Conservation (phyloP, 2,329 filamentous ascomycete species). For the Zasmidium cellare region DNA sequence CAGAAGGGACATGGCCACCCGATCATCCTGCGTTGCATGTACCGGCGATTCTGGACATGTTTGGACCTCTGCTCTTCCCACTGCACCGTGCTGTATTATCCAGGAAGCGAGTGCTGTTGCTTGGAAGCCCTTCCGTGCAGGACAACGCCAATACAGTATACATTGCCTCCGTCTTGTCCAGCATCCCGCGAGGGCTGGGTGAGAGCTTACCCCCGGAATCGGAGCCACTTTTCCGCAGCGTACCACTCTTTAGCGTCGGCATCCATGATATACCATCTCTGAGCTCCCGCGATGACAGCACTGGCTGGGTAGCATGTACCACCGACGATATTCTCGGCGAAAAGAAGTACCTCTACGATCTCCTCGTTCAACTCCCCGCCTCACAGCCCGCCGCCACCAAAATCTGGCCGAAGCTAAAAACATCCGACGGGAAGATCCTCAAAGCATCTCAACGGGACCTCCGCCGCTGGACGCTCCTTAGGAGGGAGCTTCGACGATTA, state of each 20-base stretch:
- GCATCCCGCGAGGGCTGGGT: slow-evolving; percentile 73
- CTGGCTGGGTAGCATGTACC: slow-evolving; percentile 89
- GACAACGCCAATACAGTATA: slow-evolving; percentile 86
- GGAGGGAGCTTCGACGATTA: slow-evolving; percentile 32
- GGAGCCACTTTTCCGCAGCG: slow-evolving; percentile 62
- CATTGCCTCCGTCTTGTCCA: slow-evolving; percentile 87
- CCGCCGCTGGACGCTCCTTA: slow-evolving; percentile 72
- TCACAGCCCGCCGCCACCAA: slow-evolving; percentile 27
- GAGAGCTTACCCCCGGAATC: slow-evolving; percentile 61
- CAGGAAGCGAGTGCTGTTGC: slow-evolving; percentile 83
- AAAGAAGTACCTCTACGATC: slow-evolving; percentile 84
- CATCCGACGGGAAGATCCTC: slow-evolving; percentile 66
- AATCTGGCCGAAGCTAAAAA: slow-evolving; percentile 67
- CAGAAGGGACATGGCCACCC: slow-evolving; percentile 58
- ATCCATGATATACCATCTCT: slow-evolving; percentile 88
- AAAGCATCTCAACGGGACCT: slow-evolving; percentile 90
- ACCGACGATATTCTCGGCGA: slow-evolving; percentile 89
- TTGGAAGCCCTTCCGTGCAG: slow-evolving; percentile 82
- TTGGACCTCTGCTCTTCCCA: slow-evolving; percentile 90
- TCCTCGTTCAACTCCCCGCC: slow-evolving; percentile 76
- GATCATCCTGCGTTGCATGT: slow-evolving; percentile 88
- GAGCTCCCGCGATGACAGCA: slow-evolving; percentile 49
- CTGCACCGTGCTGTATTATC: slow-evolving; percentile 84
- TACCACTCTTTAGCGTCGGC: slow-evolving; percentile 88
- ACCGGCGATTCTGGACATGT: slow-evolving; percentile 72